Evolutionary conservation across 129 eudicot species (phyloP).

Genomic region (Pseudognaphalium luteoalbum): DNA sequence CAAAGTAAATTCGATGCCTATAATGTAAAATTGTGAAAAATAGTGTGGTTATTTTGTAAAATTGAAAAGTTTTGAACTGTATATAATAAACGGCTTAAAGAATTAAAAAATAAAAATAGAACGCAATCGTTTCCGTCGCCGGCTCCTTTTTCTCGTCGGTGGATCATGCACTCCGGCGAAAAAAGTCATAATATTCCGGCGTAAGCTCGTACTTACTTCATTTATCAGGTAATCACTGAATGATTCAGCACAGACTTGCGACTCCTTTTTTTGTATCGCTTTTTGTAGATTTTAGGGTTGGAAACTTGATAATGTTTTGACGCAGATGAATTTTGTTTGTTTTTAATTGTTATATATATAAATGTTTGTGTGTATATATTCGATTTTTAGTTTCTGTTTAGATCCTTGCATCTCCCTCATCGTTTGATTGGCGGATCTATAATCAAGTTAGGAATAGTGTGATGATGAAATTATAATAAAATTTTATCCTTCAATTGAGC

Average conservation of each 20-base stretch:
- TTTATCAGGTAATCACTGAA: conserved; percentile 19
- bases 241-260: conserved; percentile 12
- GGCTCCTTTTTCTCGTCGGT: neutral
- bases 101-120: neutral
- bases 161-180: conserved; percentile 7
- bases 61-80: neutral
- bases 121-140: neutral
- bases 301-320: neutral
- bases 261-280: neutral
- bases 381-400: neutral
- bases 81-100: neutral
- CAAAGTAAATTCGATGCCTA: neutral
- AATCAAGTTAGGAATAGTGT: neutral
- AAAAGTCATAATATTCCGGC: neutral
- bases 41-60: conserved; percentile 6
- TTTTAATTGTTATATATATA: neutral
- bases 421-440: conserved; percentile 2
- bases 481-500: neutral
- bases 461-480: neutral
- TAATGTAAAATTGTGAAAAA: neutral
- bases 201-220: neutral
- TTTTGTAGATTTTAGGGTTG: neutral
- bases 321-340: neutral
- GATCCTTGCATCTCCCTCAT: neutral
- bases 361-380: neutral